Conservation (phyloP, 306 rosid genomes). For the Medicago arabica region DNA sequence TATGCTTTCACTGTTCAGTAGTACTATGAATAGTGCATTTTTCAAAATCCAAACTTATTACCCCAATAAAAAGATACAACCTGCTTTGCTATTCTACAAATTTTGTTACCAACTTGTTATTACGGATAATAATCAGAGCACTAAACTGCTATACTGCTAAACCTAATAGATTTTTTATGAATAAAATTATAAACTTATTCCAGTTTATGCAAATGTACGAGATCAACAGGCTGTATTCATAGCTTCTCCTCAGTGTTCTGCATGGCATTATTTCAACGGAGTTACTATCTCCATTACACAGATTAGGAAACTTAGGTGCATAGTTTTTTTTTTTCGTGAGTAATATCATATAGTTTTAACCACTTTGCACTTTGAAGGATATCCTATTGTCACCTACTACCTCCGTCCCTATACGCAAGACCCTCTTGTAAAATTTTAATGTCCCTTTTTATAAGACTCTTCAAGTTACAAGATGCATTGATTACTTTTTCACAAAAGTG, state of each 20-base stretch:
- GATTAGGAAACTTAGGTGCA: not conserved
- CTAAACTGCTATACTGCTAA: conserved; percentile 2
- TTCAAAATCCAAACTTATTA: no score
- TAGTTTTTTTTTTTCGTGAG: not conserved
- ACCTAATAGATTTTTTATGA: conserved; percentile 3
- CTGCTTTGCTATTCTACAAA: no score
- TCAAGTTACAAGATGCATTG: no score
- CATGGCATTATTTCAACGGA: not conserved
- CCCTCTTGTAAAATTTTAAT: no score
- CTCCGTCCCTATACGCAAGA: no score
- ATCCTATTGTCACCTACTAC: conserved; percentile 5
- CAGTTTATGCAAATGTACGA: not conserved
- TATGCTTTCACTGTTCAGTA: no score
- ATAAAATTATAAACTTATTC: conserved; percentile 10
- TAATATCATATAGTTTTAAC: conserved; percentile 8
- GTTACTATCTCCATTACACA: conserved; percentile 18
- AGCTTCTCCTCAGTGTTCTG: conserved; percentile 8
- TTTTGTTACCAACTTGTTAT: no score
- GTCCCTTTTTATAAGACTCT: no score
- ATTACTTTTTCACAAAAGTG: no score
- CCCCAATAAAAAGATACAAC: no score
- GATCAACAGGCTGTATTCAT: conserved; percentile 22
- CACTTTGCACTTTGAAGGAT: conserved; percentile 13
- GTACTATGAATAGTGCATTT: no score
- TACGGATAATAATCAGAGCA: no score